Evolutionary conservation across 495 filamentous ascomycete species (phyloP), one percentile per base, ranked within the genome.

Genomic region (Neurospora sp.): DNA sequence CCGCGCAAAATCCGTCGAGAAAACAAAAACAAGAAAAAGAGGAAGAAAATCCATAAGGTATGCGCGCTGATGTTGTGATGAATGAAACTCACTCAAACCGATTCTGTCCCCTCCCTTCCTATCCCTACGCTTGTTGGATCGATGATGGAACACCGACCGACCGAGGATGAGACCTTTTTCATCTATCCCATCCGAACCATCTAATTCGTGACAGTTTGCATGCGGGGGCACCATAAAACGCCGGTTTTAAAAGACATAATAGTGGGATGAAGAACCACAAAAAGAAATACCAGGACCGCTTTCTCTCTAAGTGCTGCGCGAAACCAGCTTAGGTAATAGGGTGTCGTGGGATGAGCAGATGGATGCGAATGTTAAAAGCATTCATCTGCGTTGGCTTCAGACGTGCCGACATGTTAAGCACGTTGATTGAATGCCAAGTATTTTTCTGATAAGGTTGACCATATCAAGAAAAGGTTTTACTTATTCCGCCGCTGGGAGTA

Each of bases 401-500:
- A 65, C 14, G 27, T 18, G 53, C 53, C 27, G 27, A 35, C 2
- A 31, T 18, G 14, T 37, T 65, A 4, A 65, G 27, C 53, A 65
- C 31, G 53, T 18, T 27, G 53, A 5, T 3, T 3, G 53, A 16
- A 65, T 65, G 27, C 53, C 53, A 35, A 1, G 7, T 6, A 27
- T 59, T 14, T 12, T 59, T 53, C 22, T 12, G 22, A 59, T 9
- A 22, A 0, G 10, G 9, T 27, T 27, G 48, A 73, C 2, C 40
- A 39, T 4, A 53, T 45, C 41, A 71, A 44, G 8, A 44, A 22
- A 68, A 20, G 3, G 4, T 6, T 4, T 12, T 27, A 31, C 40
- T 53, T 75, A 74, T 65, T 81, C 79, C 1, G 75, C 59, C 1
- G 72, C 69, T 1, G 87, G 84, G 39, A 88, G 83, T 4, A 92